phyloP scores from a whole-genome alignment of 1,284 basidiomycete genomes.

The Mycosarcoma mackinlayi region DNA sequence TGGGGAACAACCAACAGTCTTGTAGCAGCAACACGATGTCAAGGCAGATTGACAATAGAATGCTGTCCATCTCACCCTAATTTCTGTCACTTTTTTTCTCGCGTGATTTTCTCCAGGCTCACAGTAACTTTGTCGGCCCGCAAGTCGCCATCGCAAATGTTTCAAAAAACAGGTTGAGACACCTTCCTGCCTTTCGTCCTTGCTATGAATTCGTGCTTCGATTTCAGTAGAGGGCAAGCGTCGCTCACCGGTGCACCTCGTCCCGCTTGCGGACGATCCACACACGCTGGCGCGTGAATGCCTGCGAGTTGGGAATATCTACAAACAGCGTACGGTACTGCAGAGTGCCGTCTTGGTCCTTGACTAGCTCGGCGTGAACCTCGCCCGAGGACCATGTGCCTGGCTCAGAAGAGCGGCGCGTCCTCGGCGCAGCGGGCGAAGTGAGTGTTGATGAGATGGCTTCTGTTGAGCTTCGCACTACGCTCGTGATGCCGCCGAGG shows the following conservation, averaged over 20 bases:
- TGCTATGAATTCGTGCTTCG: too few relatives aligned
- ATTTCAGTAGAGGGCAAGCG: background rate
- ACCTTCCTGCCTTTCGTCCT: too few relatives aligned
- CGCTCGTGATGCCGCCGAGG: slow-evolving; percentile 29
- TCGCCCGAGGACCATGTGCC: slow-evolving; percentile 62
- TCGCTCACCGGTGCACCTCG: slow-evolving; percentile 47
- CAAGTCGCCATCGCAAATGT: too few relatives aligned
- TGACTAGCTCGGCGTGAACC: slow-evolving; percentile 58
- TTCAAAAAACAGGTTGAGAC: too few relatives aligned
- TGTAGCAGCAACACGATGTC: too few relatives aligned
- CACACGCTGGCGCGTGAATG: slow-evolving; percentile 47
- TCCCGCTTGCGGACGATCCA: slow-evolving; percentile 49
- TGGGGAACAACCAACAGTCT: too few relatives aligned
- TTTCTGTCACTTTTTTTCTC: too few relatives aligned
- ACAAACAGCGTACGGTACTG: slow-evolving; percentile 59
- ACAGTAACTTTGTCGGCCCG: too few relatives aligned
- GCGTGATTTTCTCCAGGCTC: too few relatives aligned
- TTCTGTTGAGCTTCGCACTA: slow-evolving; percentile 35
- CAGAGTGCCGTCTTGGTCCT: slow-evolving; percentile 56
- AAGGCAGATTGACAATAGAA: too few relatives aligned
- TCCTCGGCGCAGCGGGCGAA: slow-evolving; percentile 15
- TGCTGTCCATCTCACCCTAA: too few relatives aligned
- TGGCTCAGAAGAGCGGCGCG: slow-evolving; percentile 28
- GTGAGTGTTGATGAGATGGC: slow-evolving; percentile 29
- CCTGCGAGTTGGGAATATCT: slow-evolving; percentile 56